phyloP scores from a whole-genome alignment of 1,139 yeast genomes.

The Groenewaldozyma auringiensis region DNA sequence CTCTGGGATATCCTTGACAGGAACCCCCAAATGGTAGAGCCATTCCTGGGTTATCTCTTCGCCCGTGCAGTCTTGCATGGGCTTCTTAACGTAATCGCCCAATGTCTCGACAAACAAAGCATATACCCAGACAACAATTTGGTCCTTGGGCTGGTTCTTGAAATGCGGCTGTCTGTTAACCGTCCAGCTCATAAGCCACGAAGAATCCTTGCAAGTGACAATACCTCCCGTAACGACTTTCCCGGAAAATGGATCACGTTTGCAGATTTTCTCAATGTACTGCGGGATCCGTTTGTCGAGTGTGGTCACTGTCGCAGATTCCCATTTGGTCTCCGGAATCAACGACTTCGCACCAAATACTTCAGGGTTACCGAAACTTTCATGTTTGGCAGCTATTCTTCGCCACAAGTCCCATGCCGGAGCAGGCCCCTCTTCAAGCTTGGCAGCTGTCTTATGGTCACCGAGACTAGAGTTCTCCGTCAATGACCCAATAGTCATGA shows the following conservation, averaged over 20 bases:
- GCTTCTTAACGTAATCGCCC: constrained; percentile 2
- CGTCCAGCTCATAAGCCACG: not conserved
- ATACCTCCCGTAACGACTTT: constrained; percentile 1
- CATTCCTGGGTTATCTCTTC: constrained; percentile 5
- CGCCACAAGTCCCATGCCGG: constrained; percentile 1
- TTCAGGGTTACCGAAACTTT: not conserved
- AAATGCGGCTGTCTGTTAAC: constrained; percentile 1
- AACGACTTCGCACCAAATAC: not conserved
- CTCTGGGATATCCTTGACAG: not conserved
- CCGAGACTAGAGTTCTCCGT: not conserved
- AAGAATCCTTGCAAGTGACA: not conserved
- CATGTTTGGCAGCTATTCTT: not conserved
- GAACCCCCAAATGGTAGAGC: constrained; percentile 4
- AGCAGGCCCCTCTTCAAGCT: not conserved
- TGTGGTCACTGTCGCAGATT: constrained; percentile 1
- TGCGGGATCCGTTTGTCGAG: not conserved
- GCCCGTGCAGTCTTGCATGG: constrained; percentile 2
- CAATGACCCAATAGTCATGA: not conserved
- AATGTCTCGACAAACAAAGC: not conserved
- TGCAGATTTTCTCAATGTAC: not conserved
- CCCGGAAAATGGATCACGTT: constrained; percentile 1
- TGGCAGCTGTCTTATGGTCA: not conserved
- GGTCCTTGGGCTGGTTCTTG: not conserved
- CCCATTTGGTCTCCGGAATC: constrained; percentile 1
- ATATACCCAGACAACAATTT: constrained; percentile 1